Base-by-base conservation (phyloP, 495 filamentous ascomycete genomes). In the Antarctomyces pellizariae region DNA sequence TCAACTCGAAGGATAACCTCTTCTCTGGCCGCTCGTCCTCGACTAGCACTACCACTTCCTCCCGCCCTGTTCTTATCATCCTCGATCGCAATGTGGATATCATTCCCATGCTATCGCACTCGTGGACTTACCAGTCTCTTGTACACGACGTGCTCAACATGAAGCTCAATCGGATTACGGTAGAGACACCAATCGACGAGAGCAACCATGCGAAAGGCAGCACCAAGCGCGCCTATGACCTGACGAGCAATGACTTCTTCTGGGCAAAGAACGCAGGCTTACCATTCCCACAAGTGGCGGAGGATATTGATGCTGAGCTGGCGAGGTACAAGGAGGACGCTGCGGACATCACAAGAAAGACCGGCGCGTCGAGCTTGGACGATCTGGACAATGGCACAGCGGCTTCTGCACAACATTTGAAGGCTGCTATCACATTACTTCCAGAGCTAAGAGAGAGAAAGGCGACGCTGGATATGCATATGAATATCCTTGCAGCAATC, bases 41-140 rank as follows among this genome's bases (percentile, higher is more conserved):
- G 13, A 33, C 52, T 5, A 35, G 52, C 10, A 48, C 54, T 9
- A 68, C 75, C 1, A 60, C 72, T 1, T 64, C 66, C 2, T 71
- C 76, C 12, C 57, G 82, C 16, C 83, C 83, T 0, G 77, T 90
- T 0, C 62, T 93, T 28, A 62, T 93, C 31, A 70, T 93, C 26
- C 70, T 92, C 23, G 86, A 95, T 49, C 74, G 86, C 33, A 95
- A 89, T 35, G 71, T 99, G 13, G 86, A 99, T 48, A 47, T 95
- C 18, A 78, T 91, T 32, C 82, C 89, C n/a, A 95, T 95, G 89
- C 60, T 95, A 1, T 92, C 83, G 13, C 86, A 99, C 50, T 92
- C 83, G 1, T 99, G 86, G 86, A 93, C 82, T 3, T 99, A 99
- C 42, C 86, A 95, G 43, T 91, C 82, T 1, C 61, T 99, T 10